These are phyloP conservation scores for Capsicum chinense DNA, from an alignment of 257 asterid species.

Conservation along the genomic window DNA sequence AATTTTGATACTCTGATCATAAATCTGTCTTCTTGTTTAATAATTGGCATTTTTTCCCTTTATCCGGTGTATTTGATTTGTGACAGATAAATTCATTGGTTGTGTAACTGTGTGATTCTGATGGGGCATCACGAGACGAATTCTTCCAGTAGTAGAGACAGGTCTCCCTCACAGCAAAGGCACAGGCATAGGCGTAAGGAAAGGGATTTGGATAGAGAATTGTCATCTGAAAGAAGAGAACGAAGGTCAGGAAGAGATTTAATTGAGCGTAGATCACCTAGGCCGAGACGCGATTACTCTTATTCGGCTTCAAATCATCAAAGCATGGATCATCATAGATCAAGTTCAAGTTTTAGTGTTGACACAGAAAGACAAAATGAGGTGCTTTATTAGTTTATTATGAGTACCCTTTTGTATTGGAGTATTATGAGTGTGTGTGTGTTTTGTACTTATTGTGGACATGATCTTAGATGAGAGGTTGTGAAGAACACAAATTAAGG, in stretches of 20 bases:
- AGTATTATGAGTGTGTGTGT: background rate
- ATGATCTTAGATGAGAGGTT: too few relatives aligned
- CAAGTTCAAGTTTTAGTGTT: slow-evolving; percentile 4
- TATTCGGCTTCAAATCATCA: slow-evolving; percentile 5
- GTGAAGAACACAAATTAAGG: too few relatives aligned
- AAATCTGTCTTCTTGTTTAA: background rate
- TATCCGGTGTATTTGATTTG: background rate
- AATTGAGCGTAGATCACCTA: slow-evolving; percentile 3
- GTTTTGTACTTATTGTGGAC: background rate
- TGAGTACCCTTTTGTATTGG: background rate
- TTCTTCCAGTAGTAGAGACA: slow-evolving; percentile 20
- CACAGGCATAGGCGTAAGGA: background rate
- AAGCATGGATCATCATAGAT: slow-evolving; percentile 2
- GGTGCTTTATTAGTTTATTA: slow-evolving; percentile 19
- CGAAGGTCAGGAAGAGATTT: slow-evolving; percentile 27
- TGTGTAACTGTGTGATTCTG: background rate
- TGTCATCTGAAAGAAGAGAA: slow-evolving; percentile 26
- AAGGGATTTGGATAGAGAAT: background rate
- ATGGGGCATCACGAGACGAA: slow-evolving; percentile 8
- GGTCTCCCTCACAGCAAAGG: slow-evolving; percentile 5
- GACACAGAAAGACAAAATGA: slow-evolving; percentile 24
- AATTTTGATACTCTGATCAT: background rate
- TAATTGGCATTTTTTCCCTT: background rate
- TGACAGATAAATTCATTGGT: background rate
- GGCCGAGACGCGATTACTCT: background rate